Evolutionary conservation across 331 rosid genomes (phyloP).

Genomic region (Malus hybrid): DNA sequence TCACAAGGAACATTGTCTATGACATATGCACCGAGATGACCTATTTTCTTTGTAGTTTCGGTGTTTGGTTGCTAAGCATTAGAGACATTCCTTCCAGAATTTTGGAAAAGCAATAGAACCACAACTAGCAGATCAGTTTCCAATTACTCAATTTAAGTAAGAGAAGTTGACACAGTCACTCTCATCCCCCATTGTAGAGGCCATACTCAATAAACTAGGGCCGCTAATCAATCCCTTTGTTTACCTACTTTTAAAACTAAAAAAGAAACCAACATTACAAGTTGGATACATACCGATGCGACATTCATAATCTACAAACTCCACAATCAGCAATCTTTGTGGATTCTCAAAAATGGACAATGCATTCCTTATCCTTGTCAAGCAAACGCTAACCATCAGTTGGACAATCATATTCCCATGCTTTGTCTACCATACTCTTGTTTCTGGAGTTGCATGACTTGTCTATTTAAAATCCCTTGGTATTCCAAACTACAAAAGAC

Average conservation of each 20-base stretch:
- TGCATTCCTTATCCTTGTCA: conserved; percentile 6
- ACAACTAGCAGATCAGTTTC: background rate
- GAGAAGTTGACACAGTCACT: background rate
- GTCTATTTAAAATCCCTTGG: conserved; percentile 19
- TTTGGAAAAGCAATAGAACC: background rate
- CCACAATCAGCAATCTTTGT: conserved; percentile 1
- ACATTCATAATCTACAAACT: background rate
- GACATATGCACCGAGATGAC: no score
- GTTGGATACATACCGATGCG: conserved; percentile 15
- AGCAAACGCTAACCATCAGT: background rate
- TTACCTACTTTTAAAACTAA: background rate
- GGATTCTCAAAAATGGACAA: conserved; percentile 3
- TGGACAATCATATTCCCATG: conserved; percentile 14
- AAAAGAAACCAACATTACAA: background rate
- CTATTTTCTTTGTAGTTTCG: no score
- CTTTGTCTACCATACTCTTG: background rate
- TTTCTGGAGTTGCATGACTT: background rate
- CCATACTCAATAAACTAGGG: background rate
- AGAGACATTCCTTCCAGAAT: no score
- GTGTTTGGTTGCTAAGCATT: no score
- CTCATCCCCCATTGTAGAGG: background rate
- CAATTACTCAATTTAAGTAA: background rate
- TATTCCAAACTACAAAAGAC: conserved; percentile 57
- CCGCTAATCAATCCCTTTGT: background rate
- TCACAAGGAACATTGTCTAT: no score